These are phyloP conservation scores for Candida golubevii DNA, from an alignment of 805 yeast genomes.

Conservation along the genomic window DNA sequence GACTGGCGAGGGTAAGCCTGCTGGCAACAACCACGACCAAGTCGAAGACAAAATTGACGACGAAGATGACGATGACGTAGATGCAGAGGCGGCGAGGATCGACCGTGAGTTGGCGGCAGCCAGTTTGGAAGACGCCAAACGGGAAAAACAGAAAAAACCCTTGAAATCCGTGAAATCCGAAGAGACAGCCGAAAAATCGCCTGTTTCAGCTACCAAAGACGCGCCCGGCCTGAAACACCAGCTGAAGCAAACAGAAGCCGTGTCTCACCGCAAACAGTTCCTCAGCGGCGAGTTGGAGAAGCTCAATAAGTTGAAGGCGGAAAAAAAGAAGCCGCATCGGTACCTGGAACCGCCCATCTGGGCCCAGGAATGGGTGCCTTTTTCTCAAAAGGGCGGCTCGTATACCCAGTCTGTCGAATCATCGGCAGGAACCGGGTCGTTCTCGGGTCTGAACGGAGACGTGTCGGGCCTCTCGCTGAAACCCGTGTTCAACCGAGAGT, in stretches of 20 bases:
- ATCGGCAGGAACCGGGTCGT: not conserved
- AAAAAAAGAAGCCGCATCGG: constrained; percentile 50
- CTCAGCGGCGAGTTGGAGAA: constrained; percentile 22
- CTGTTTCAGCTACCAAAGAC: not conserved
- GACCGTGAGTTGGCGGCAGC: constrained; percentile 9
- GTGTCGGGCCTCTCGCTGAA: constrained; percentile 1
- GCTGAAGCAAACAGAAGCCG: not conserved
- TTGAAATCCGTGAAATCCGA: not conserved
- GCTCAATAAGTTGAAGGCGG: constrained; percentile 20
- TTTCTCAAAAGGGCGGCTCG: constrained; percentile 9
- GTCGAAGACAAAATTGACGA: not conserved
- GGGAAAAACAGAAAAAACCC: too few relatives aligned
- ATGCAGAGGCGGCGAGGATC: constrained; percentile 6
- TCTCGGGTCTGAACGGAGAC: not conserved
- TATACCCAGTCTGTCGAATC: not conserved
- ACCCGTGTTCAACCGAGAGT: constrained; percentile 28
- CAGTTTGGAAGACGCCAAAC: constrained; percentile 2
- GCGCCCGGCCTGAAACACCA: not conserved
- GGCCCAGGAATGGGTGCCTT: constrained; percentile 66
- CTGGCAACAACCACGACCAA: not conserved
- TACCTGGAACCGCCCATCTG: constrained; percentile 70
- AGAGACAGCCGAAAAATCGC: not conserved
- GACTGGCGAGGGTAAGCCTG: not conserved
- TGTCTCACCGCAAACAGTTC: not conserved
- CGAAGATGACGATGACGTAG: constrained; percentile 9